Conservation (phyloP, 768 basidiomycete species). For the Leccinum subtestaceum region DNA sequence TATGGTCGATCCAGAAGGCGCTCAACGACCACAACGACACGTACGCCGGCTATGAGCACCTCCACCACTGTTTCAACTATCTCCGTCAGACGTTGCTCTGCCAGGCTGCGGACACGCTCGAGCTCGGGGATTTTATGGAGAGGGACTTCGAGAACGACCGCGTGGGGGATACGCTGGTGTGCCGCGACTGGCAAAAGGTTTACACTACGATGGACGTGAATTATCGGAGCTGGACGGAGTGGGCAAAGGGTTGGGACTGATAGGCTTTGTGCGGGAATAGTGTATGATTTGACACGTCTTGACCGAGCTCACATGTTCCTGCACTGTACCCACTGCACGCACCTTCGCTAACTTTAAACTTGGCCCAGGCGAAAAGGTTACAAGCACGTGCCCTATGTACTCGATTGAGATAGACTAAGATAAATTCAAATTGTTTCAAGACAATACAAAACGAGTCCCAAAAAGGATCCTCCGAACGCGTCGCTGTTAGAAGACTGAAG, state of each 20-base stretch:
- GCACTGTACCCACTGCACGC: neutral
- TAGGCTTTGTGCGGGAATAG: neutral
- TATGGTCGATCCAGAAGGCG: constrained; percentile 14
- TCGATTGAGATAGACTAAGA: no score
- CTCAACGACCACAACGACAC: constrained; percentile 9
- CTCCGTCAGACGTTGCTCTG: constrained; percentile 13
- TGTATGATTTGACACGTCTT: neutral
- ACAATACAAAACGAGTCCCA: no score
- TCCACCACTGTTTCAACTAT: constrained; percentile 17
- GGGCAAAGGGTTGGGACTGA: constrained; percentile 13
- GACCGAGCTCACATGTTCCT: neutral
- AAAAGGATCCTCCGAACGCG: no score
- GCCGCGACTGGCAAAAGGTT: constrained; percentile 8
- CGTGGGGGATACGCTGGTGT: constrained; percentile 16
- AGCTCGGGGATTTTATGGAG: constrained; percentile 17
- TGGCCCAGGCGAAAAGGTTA: no score
- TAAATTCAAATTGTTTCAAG: no score
- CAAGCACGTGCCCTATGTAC: no score
- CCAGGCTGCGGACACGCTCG: constrained; percentile 15
- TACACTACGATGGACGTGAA: constrained; percentile 8
- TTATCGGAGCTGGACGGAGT: constrained; percentile 7
- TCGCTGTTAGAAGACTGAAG: no score
- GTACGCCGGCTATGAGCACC: constrained; percentile 6
- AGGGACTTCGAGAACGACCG: constrained; percentile 7
- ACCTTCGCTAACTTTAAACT: neutral